Evolutionary conservation across 148 eudicot genomes (phyloP).

Genomic region (Diospyros kaki): DNA sequence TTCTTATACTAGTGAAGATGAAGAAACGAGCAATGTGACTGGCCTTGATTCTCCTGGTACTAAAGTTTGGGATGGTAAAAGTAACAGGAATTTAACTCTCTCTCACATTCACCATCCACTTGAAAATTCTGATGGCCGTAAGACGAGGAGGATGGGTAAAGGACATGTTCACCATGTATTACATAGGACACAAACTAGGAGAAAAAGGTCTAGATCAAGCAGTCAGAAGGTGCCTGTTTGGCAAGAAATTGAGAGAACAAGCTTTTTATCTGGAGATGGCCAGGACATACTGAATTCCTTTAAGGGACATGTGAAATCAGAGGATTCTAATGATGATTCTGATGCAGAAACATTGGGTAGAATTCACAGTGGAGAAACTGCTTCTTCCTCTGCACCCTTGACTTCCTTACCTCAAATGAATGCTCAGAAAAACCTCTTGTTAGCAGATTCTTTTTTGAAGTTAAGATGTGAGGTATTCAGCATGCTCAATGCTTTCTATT

Average conservation of each 20-base stretch:
- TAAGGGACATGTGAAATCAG: conserved; percentile 46
- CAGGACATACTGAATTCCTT: conserved; percentile 56
- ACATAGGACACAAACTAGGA: conserved; percentile 41
- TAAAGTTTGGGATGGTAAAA: conserved; percentile 92
- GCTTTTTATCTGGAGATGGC: conserved; percentile 69
- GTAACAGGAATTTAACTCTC: conserved; percentile 47
- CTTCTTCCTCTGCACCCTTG: conserved; percentile 62
- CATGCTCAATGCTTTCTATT: conserved; percentile 7
- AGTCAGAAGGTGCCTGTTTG: conserved; percentile 51
- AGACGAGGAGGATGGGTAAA: conserved; percentile 42
- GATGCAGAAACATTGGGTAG: conserved; percentile 60
- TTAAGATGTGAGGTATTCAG: conserved; percentile 86
- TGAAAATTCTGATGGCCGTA: conserved; percentile 60
- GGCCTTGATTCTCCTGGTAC: conserved; percentile 85
- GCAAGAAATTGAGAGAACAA: conserved; percentile 90
- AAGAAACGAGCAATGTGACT: conserved; percentile 51
- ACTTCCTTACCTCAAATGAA: conserved; percentile 47
- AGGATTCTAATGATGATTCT: conserved; percentile 79
- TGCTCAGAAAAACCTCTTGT: conserved; percentile 43
- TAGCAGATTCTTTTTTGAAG: conserved; percentile 72
- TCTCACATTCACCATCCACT: conserved; percentile 88
- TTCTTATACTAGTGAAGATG: conserved; percentile 64
- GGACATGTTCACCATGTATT: conserved; percentile 31
- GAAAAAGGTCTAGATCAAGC: conserved; percentile 54
- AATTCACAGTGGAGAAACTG: conserved; percentile 62